A percentile compares a stretch with the other conserved stretches of the same genome.
These are phyloP conservation scores for Platismatia glauca DNA, from an alignment of 495 filamentous ascomycete species.

Conservation along the genomic window DNA sequence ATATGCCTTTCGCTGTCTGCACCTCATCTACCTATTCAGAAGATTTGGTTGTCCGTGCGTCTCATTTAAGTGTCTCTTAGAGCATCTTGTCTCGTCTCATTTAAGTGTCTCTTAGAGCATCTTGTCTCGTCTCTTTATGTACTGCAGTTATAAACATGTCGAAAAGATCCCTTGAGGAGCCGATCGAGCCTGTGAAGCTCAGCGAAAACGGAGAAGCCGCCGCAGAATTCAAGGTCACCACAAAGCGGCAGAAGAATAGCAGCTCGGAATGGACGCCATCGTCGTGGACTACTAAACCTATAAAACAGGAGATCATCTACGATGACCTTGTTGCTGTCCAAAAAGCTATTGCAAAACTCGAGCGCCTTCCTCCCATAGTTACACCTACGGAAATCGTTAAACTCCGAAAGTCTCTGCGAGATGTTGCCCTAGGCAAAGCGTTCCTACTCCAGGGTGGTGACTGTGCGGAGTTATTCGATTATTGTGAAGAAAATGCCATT, in stretches of 20 bases:
- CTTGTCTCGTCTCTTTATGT: neutral
- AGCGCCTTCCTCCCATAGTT: constrained; percentile 77
- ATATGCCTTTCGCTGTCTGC: neutral
- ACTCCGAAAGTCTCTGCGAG: constrained; percentile 63
- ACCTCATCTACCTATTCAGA: neutral
- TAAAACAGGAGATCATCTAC: constrained; percentile 84
- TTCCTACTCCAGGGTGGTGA: constrained; percentile 94
- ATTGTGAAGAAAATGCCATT: constrained; percentile 82
- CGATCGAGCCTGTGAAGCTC: constrained; percentile 2
- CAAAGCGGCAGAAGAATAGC: constrained; percentile 12
- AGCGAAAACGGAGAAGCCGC: constrained; percentile 20
- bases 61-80: neutral
- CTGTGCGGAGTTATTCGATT: constrained; percentile 95
- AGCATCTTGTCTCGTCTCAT: neutral
- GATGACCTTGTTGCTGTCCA: constrained; percentile 54
- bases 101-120: neutral
- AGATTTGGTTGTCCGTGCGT: neutral
- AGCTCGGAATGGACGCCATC: constrained; percentile 43
- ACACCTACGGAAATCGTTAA: constrained; percentile 68
- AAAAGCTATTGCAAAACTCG: constrained; percentile 59
- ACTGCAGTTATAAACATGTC: neutral
- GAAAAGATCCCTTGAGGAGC: neutral
- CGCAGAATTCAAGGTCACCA: constrained; percentile 19
- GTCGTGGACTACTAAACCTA: constrained; percentile 85
- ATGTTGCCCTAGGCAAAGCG: constrained; percentile 85